Evolutionary conservation across 2,329 filamentous ascomycete species (phyloP), one percentile per base, ranked within the genome.

Genomic region (Thielaviopsis euricoi): DNA sequence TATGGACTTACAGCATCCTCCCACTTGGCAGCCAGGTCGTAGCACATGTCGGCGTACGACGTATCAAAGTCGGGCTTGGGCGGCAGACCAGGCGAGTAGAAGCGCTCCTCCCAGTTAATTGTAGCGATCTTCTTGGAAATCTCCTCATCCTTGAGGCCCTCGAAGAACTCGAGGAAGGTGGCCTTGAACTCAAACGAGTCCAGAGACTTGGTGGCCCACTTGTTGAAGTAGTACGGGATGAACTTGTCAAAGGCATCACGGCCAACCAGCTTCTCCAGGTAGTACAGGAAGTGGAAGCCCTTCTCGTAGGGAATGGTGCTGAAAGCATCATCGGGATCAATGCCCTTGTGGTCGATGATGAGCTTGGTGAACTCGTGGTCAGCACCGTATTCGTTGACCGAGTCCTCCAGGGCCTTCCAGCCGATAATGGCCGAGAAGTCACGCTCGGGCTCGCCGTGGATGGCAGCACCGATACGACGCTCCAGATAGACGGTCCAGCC

Each of bases 401-500:
- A 81, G 65, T 95, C 89, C 71, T 86, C 80, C 19, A 95, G 80
- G 1, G 85, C 80, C 67, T 95, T 93, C 91, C 91, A 97, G 60
- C 93, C 93, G 63, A 96, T 94, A 63, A 97, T 95, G 62, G 91
- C 85, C 9, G 87, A 94, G 70, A 98, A 97, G 71, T 96, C 87
- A 62, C 93, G 87, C 67, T 94, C 84, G 4, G 86, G 73, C 62
- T 91, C 86, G 52, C 89, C 89, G 64, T 96, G 89, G 51, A 95
- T 76, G 21, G 76, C 79, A 15, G 82, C 85, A 62, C 83, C 78
- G 60, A 94, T 88, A 53, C 93, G 81, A 56, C 93, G 85, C 72
- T 98, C 93, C 5, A 97, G 78, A 66, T 98, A 98, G 21, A 85
- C 86, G 0, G 93, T 97, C 93, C 91, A 97, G 33, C 91, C 91